Percentiles rank a stretch among this genome's conserved stretches.
phyloP scores from a whole-genome alignment of 1,284 basidiomycete species.

The Ganoderma lucidum region DNA sequence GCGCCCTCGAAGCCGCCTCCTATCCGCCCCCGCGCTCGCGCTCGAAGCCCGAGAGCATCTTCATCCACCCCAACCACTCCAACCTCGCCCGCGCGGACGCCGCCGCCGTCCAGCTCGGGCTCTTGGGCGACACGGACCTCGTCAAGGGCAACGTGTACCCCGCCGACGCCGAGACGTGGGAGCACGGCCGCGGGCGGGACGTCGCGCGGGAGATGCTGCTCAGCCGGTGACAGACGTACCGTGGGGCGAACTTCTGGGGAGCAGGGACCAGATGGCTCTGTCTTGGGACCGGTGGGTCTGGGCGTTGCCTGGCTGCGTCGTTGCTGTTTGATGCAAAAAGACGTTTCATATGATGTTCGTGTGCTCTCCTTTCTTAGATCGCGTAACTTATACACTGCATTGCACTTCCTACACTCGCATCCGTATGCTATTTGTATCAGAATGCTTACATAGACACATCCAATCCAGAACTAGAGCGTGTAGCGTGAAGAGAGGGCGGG shows the following conservation, averaged over 20 bases:
- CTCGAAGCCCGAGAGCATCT: constrained; percentile 63
- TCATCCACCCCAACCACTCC: constrained; percentile 67
- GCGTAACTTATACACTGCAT: not conserved
- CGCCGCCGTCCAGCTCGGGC: constrained; percentile 58
- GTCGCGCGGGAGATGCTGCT: constrained; percentile 45
- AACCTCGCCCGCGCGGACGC: constrained; percentile 72
- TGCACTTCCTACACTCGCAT: not conserved
- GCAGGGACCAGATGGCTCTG: constrained; percentile 7
- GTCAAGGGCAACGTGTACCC: constrained; percentile 44
- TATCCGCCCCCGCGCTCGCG: constrained; percentile 44
- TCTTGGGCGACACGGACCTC: constrained; percentile 52
- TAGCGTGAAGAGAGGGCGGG: not conserved
- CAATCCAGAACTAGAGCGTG: not conserved
- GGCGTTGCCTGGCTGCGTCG: not conserved
- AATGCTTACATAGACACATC: not conserved
- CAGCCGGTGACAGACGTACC: constrained; percentile 17
- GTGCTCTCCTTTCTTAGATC: not conserved
- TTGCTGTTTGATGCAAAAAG: not conserved
- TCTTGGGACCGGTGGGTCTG: not conserved
- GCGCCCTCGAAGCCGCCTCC: constrained; percentile 24
- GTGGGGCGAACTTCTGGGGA: not conserved
- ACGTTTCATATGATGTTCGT: not conserved
- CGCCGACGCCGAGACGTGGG: constrained; percentile 46
- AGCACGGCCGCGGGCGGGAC: constrained; percentile 48
- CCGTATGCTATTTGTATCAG: not conserved